A percentile compares a stretch with the other conserved stretches of the same genome.
Conservation (phyloP, 495 filamentous ascomycete species). For the Aspergillus affinis region DNA sequence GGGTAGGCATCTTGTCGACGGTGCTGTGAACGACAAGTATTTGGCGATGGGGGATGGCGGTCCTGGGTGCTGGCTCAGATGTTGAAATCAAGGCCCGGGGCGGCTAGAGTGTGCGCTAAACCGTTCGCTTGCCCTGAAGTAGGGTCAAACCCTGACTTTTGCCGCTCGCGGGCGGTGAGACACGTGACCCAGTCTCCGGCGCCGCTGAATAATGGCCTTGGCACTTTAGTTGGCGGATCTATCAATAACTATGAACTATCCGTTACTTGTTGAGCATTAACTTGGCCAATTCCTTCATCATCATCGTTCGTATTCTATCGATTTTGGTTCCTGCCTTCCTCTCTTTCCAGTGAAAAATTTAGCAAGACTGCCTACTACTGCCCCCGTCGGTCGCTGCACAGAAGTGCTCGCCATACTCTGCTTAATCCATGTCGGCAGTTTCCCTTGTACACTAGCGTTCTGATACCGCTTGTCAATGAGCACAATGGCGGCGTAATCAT, state of each 20-base stretch:
- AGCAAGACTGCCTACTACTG: constrained; percentile 32
- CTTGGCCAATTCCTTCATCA: neutral
- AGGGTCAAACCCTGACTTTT: constrained; percentile 29
- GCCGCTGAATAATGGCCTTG: neutral
- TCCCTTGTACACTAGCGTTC: constrained; percentile 63
- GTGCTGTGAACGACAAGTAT: constrained; percentile 46
- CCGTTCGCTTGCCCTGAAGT: constrained; percentile 42
- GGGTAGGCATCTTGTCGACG: constrained; percentile 73
- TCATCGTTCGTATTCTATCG: neutral
- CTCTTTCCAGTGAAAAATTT: constrained; percentile 35
- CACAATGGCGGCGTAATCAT: constrained; percentile 87
- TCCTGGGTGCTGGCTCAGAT: constrained; percentile 37
- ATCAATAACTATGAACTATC: neutral
- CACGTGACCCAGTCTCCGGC: neutral
- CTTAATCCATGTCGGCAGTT: constrained; percentile 88
- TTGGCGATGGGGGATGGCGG: constrained; percentile 46
- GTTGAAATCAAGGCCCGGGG: constrained; percentile 44
- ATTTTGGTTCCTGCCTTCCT: neutral
- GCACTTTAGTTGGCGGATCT: no score
- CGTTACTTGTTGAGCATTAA: no score
- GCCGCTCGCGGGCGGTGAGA: neutral
- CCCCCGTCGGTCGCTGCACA: constrained; percentile 26
- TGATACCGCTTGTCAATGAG: constrained; percentile 79
- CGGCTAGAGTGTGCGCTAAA: constrained; percentile 46
- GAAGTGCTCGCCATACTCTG: constrained; percentile 34